Conservation (phyloP, 805 yeast species). For the Pichia occidentalis region DNA sequence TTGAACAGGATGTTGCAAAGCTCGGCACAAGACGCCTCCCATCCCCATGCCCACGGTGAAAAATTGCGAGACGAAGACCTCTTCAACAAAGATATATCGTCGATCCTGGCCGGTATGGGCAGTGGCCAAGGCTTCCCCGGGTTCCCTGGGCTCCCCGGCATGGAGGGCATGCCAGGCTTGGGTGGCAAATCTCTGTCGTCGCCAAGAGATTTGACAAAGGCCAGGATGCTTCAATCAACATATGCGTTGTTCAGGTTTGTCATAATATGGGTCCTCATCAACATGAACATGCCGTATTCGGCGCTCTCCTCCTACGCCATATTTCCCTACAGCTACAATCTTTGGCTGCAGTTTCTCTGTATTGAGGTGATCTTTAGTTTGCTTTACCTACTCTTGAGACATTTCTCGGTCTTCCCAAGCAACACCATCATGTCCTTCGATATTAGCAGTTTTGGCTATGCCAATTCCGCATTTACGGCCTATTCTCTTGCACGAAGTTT, state of each 20-base stretch:
- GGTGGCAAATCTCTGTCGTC: not conserved
- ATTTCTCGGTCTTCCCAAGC: slow-evolving; percentile 6
- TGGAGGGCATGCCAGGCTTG: slow-evolving; percentile 1
- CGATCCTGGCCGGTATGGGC: slow-evolving; percentile 16
- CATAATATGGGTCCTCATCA: not conserved
- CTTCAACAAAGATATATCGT: slow-evolving; percentile 11
- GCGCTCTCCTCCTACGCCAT: not conserved
- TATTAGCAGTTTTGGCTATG: slow-evolving; percentile 7
- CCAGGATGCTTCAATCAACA: slow-evolving; percentile 6
- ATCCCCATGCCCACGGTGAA: slow-evolving; percentile 8
- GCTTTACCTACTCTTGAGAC: slow-evolving; percentile 2
- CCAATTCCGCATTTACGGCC: slow-evolving; percentile 5
- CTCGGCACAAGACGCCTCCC: slow-evolving; percentile 1
- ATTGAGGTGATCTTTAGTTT: slow-evolving; percentile 3
- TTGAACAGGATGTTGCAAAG: slow-evolving; percentile 8
- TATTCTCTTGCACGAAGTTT: slow-evolving; percentile 8
- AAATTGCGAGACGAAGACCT: slow-evolving; percentile 1
- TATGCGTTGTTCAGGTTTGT: slow-evolving; percentile 4
- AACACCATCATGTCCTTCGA: slow-evolving; percentile 11
- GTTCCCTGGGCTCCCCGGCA: not conserved
- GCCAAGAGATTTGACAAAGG: slow-evolving; percentile 2
- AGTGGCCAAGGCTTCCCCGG: not conserved
- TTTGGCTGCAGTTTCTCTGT: slow-evolving; percentile 7
- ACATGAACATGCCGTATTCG: not conserved
- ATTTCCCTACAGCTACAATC: not conserved